Conservation (phyloP, 2,329 filamentous ascomycete species). For the Davidsoniella neocaledoniae region DNA sequence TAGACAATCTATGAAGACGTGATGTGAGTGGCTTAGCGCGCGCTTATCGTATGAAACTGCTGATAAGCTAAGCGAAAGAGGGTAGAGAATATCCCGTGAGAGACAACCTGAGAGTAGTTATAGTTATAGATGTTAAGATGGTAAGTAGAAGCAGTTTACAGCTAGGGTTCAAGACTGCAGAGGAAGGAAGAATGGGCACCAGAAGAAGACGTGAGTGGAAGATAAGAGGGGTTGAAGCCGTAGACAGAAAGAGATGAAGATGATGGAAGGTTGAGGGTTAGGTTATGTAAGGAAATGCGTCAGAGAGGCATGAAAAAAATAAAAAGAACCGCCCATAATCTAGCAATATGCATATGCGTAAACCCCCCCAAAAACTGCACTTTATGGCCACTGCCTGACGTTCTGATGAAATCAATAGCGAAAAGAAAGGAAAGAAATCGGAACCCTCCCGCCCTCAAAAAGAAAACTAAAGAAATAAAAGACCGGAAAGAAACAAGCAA, state of each 20-base stretch:
- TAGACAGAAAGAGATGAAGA: not conserved
- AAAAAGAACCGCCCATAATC: not conserved
- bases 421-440: constrained; percentile 2
- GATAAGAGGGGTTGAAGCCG: not conserved
- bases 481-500: not conserved
- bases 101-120: too few relatives aligned
- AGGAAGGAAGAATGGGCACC: not conserved
- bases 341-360: not conserved
- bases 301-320: not conserved
- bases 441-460: not conserved
- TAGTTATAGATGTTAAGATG: too few relatives aligned
- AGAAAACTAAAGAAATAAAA: not conserved
- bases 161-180: not conserved
- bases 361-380: not conserved
- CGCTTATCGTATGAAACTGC: too few relatives aligned
- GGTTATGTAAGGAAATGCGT: not conserved
- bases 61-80: too few relatives aligned
- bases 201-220: not conserved
- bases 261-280: not conserved
- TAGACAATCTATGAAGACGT: not conserved
- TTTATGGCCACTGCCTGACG: not conserved
- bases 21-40: too few relatives aligned
- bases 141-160: too few relatives aligned
- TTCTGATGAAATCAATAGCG: not conserved
- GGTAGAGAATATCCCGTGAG: too few relatives aligned